Base-by-base conservation (phyloP, 1,284 basidiomycete species). In the Pterula multifida region DNA sequence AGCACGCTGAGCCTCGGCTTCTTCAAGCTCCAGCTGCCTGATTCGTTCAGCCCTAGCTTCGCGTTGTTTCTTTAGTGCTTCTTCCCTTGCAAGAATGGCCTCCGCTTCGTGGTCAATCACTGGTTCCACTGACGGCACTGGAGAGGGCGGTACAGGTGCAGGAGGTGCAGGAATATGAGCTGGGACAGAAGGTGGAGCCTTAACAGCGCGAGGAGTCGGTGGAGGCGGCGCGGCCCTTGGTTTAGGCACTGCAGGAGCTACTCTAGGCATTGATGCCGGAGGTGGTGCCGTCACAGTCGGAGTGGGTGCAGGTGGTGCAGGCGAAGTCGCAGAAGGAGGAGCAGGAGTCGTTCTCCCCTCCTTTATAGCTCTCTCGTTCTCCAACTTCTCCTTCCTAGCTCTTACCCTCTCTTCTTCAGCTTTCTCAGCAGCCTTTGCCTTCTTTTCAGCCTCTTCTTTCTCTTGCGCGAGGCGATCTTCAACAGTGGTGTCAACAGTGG, bases 361-460 rank as follows among this genome's bases (percentile, higher is more conserved):
- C 60, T 75, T 77, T 51, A 75, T 51, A 0, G 76, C 79, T 65
- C 79, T 78, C 63, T 87, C 84, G 48, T 70, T 71, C 49, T 83
- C 78, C 24, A 94, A 62, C 52, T 84, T 74, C 61, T 84, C 83
- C 54, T 68, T 72, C 48, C 90, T 74, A 45, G 77, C 63, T 47
- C 76, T 75, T 58, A 90, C 87, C 51, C 87, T 71, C 54, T 86
- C 83, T 54, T 85, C 81, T 1, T 85, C 84, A 58, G 86, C 85
- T 58, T 75, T 77, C 61, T 93, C 88, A 0, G 87, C 87, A 36
- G 73, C 67, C 47, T 72, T 73, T 0, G 76, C 79, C 61, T 84
- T 87, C 62, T 90, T 89, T 60, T 91, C 90, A 0, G 87, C 90
- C 62, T 92, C 88, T 62, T 78, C 79, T 67, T 84, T 85, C 63